Base-by-base conservation (phyloP, 768 basidiomycete species). In the Baorangia bicolor region DNA sequence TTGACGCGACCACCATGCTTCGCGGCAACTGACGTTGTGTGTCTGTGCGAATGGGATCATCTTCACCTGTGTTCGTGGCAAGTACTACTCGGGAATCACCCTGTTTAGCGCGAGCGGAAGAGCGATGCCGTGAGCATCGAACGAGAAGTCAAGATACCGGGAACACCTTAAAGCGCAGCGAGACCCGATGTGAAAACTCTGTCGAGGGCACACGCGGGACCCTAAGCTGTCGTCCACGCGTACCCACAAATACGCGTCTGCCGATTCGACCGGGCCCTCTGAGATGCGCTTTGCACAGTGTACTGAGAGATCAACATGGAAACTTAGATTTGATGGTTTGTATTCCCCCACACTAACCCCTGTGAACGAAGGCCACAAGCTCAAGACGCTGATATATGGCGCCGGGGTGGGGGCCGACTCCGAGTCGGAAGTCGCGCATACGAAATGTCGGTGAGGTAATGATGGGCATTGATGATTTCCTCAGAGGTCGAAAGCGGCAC, bases 11-110 rank as follows among this genome's bases (percentile, higher is more conserved):
- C 34, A 11, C 18, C 27, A 38, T 41, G 35, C 25, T 54, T 59
- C 44, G 49, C 50, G 57, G 57, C 31, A 53, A 53, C 27, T 18
- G 20, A 52, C n/a, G 23, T 47, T 6, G 25, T 28, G 41, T 25
- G 16, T 28, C 27, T n/a, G 11, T 18, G 45, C 18, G 31, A 34
- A 10, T 10, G 45, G 37, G 34, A 42, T 16, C 28, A 8, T 51
- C 34, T 14, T 28, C 31, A 20, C 46, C 46, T 1, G 51, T n/a
- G 39, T 51, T 33, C 30, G 25, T 21, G 34, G 16, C 5, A 30
- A n/a, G 18, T 3, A n/a, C 20, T 4, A 27, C 12, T 50, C 37
- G 16, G 31, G 16, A 38, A 56, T 28, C n/a, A 39, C 33, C 35
- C 9, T 9, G 14, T 8, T 40, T 23, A 14, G 18, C 27, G 9